Evolutionary conservation across 106 monocot genomes (phyloP).

Genomic region (Allium cepa): DNA sequence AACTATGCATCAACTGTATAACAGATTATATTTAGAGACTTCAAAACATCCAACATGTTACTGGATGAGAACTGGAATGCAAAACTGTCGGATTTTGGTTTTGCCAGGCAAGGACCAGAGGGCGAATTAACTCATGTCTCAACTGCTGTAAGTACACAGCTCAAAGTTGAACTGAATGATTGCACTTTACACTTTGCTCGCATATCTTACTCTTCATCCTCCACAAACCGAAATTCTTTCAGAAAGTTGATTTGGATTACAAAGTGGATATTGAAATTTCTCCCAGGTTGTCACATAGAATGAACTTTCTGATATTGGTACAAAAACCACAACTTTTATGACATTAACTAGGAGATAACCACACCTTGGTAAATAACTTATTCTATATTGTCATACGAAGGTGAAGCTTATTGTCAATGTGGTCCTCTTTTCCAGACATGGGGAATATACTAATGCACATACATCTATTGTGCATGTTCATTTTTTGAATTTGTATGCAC

Average conservation of each 20-base stretch:
- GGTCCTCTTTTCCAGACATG: too few relatives aligned
- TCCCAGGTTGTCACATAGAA: neutral
- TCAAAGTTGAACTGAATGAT: too few relatives aligned
- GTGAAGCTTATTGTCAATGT: too few relatives aligned
- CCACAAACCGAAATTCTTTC: neutral
- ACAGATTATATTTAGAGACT: slow-evolving; percentile 52
- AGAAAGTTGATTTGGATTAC: neutral
- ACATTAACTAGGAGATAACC: neutral
- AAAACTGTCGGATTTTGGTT: slow-evolving; percentile 55
- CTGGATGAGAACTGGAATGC: slow-evolving; percentile 58
- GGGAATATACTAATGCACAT: too few relatives aligned
- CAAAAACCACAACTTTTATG: neutral
- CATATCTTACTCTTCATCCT: neutral
- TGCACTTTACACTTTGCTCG: too few relatives aligned
- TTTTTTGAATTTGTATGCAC: too few relatives aligned
- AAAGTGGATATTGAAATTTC: neutral
- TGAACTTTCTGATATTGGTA: neutral
- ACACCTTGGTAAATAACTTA: too few relatives aligned
- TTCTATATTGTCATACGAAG: too few relatives aligned
- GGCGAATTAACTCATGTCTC: slow-evolving; percentile 49
- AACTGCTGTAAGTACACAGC: slow-evolving; percentile 28
- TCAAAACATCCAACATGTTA: slow-evolving; percentile 54
- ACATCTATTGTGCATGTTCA: too few relatives aligned
- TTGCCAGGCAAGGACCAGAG: slow-evolving; percentile 57
- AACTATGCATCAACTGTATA: too few relatives aligned